A percentile compares a stretch with the other conserved stretches of the same genome.
These are phyloP conservation scores for Mycena sp. DNA, from an alignment of 1,284 basidiomycete genomes.

Conservation along the genomic window DNA sequence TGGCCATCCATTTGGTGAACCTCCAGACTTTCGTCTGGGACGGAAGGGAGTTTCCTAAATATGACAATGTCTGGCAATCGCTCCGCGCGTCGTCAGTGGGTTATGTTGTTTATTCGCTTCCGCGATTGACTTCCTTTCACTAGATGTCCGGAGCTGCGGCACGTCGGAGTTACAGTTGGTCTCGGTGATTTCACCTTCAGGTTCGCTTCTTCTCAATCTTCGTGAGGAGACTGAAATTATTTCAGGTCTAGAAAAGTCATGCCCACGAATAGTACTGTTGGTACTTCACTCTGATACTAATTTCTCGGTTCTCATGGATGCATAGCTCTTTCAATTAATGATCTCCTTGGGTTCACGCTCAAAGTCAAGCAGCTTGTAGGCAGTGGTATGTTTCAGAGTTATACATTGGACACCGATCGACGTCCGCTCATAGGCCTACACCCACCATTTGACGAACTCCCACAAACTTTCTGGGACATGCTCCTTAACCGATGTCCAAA, in stretches of 20 bases:
- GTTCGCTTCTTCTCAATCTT: not conserved
- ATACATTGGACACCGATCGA: not conserved
- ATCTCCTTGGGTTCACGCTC: conserved; percentile 26
- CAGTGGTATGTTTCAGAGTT: conserved; percentile 6
- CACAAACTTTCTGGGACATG: conserved; percentile 29
- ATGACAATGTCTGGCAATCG: conserved; percentile 23
- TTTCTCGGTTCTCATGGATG: not conserved
- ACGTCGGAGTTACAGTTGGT: conserved; percentile 27
- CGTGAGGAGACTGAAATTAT: not conserved
- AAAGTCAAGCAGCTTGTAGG: conserved; percentile 29
- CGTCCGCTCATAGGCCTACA: conserved; percentile 10
- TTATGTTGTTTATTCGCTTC: not conserved
- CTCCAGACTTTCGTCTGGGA: conserved; percentile 26
- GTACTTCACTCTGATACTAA: not conserved
- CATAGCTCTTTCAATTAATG: conserved; percentile 25
- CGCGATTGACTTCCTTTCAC: not conserved
- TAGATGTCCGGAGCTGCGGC: conserved; percentile 25
- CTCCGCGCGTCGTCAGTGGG: conserved; percentile 17
- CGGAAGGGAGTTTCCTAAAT: conserved; percentile 26
- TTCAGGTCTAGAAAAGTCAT: conserved; percentile 25
- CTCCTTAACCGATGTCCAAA: conserved; percentile 27
- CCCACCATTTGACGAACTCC: conserved; percentile 31
- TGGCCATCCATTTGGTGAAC: conserved; percentile 24
- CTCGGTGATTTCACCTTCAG: conserved; percentile 30
- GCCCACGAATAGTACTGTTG: conserved; percentile 26